Conservation (phyloP, 1,284 basidiomycete species). For the Chondrostereum purpureum region DNA sequence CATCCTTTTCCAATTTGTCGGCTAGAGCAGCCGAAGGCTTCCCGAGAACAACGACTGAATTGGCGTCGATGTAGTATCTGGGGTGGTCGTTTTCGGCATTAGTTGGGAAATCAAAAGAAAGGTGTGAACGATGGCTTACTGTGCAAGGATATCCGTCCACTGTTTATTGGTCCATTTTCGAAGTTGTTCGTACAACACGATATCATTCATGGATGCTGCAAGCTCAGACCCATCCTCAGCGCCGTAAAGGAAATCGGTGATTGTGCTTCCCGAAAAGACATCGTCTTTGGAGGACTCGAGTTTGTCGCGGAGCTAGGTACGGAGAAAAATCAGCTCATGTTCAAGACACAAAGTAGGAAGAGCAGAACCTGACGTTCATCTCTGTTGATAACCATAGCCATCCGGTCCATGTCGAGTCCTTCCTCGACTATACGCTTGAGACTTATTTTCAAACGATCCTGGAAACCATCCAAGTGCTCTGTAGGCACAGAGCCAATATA, state of each 20-base stretch:
- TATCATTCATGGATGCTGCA: conserved; percentile 69
- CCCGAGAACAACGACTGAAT: conserved; percentile 73
- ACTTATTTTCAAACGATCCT: conserved; percentile 63
- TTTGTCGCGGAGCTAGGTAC: conserved; percentile 59
- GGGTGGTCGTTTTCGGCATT: conserved; percentile 9
- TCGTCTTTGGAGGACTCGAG: conserved; percentile 75
- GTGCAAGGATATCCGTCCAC: conserved; percentile 78
- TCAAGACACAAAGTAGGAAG: background rate
- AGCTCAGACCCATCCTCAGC: conserved; percentile 80
- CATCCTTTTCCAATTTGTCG: conserved; percentile 75
- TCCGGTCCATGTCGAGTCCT: conserved; percentile 89
- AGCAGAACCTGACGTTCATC: conserved; percentile 76
- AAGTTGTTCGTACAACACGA: conserved; percentile 64
- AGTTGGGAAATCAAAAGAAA: background rate
- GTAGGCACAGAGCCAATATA: conserved; percentile 84
- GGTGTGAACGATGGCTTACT: conserved; percentile 38
- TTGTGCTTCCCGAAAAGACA: conserved; percentile 65
- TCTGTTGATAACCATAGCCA: conserved; percentile 81
- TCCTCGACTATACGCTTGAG: conserved; percentile 68
- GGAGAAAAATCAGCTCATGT: conserved; percentile 5
- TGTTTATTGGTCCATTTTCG: conserved; percentile 69
- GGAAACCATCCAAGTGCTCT: conserved; percentile 71
- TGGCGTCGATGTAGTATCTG: conserved; percentile 75
- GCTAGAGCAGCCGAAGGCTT: conserved; percentile 87
- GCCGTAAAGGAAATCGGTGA: conserved; percentile 88